These are phyloP conservation scores for Pythium plurisporium DNA, from an alignment of 352 stramenopile species.

Conservation along the genomic window DNA sequence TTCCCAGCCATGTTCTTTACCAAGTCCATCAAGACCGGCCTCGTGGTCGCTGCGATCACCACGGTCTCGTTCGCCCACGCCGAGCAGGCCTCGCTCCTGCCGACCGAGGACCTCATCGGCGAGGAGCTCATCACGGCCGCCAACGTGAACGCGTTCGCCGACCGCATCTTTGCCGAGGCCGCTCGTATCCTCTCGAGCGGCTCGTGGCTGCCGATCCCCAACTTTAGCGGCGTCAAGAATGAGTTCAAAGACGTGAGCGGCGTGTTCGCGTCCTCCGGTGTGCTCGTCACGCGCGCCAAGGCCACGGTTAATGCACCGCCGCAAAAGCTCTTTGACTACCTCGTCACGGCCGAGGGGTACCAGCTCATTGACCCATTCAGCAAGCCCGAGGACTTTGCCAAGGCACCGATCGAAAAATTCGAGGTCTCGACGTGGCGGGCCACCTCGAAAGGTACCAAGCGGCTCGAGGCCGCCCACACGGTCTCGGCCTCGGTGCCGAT, in stretches of 20 bases:
- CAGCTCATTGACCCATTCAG: slow-evolving; percentile 32
- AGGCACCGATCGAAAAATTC: slow-evolving; percentile 26
- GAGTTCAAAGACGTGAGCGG: slow-evolving; percentile 24
- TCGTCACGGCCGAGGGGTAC: slow-evolving; percentile 26
- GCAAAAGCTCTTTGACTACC: slow-evolving; percentile 27
- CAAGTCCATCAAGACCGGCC: background rate
- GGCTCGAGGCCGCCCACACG: slow-evolving; percentile 23
- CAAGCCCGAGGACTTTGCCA: slow-evolving; percentile 24
- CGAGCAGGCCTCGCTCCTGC: background rate
- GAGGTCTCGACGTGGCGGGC: slow-evolving; percentile 16
- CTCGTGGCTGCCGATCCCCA: background rate
- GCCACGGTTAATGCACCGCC: slow-evolving; percentile 18
- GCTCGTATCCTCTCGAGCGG: background rate
- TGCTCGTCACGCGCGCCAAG: slow-evolving; percentile 22
- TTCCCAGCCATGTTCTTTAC: no score
- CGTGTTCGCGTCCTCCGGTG: slow-evolving; percentile 16
- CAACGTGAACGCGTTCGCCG: slow-evolving; percentile 23
- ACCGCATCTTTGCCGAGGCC: slow-evolving; percentile 26
- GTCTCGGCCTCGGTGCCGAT: slow-evolving; percentile 18
- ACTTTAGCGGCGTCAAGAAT: slow-evolving; percentile 20
- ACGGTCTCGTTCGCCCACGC: background rate
- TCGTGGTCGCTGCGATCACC: background rate
- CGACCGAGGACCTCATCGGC: slow-evolving; percentile 20
- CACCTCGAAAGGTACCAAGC: slow-evolving; percentile 1
- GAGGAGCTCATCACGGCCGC: slow-evolving; percentile 23